A percentile compares a stretch with the other conserved stretches of the same genome.
phyloP scores from a whole-genome alignment of 352 stramenopile genomes.

The Globisporangium uncinulatum region DNA sequence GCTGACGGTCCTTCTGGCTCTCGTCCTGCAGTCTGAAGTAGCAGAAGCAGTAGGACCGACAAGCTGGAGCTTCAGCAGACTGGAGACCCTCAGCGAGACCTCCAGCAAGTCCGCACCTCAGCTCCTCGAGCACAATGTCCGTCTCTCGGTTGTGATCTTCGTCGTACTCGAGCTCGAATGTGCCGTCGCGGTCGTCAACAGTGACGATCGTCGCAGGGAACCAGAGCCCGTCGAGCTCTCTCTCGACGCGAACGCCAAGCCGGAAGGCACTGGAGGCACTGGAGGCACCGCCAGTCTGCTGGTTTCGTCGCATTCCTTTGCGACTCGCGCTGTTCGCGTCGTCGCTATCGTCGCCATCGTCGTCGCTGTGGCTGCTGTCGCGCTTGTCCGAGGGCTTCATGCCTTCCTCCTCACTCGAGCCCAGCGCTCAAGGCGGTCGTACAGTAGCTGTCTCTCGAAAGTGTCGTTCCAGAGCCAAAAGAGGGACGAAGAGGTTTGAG shows the following conservation, averaged over 20 bases:
- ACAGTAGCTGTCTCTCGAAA: not conserved
- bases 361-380: not conserved
- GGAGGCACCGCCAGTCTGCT: not conserved
- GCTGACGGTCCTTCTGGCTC: constrained; percentile 10
- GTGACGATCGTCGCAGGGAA: constrained; percentile 62
- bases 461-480: not conserved
- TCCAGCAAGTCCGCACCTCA: constrained; percentile 19
- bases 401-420: not conserved
- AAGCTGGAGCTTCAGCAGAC: too few species aligned
- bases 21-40: constrained; percentile 21
- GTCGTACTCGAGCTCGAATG: constrained; percentile 74
- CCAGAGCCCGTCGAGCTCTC: constrained; percentile 72
- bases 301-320: constrained; percentile 2
- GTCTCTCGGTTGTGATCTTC: constrained; percentile 70
- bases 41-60: too few species aligned
- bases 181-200: constrained; percentile 34
- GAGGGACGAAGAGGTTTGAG: not conserved
- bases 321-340: constrained; percentile 2
- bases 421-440: too few species aligned
- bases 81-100: not conserved
- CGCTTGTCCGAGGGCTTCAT: constrained; percentile 9
- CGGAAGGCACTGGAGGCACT: constrained; percentile 12
- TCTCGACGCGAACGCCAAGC: constrained; percentile 49
- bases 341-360: not conserved
- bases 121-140: constrained; percentile 45